Evolutionary conservation across 371 early-diverging fungal genomes (phyloP).

Genomic region (Circinella umbellata): DNA sequence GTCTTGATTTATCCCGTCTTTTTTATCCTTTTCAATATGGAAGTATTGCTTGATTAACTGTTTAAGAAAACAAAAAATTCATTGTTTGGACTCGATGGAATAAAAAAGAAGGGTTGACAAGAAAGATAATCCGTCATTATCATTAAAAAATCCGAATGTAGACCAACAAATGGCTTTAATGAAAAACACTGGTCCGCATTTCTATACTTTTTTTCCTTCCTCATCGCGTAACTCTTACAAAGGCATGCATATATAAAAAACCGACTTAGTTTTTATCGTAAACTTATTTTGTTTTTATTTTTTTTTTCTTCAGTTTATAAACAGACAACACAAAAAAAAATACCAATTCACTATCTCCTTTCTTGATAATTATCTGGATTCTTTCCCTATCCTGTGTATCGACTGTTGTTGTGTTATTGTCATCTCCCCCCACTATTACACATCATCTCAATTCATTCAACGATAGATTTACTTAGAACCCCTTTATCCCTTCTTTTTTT

Average conservation of each 20-base stretch:
- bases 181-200: background rate
- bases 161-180: conserved; percentile 1
- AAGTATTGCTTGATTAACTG: too few relatives aligned
- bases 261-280: background rate
- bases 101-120: background rate
- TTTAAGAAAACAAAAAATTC: too few relatives aligned
- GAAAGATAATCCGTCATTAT: background rate
- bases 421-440: background rate
- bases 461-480: too few relatives aligned
- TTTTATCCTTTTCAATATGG: too few relatives aligned
- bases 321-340: too few relatives aligned
- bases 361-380: background rate
- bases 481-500: background rate
- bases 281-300: background rate
- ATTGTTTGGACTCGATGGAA: background rate
- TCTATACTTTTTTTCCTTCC: background rate
- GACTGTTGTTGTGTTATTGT: background rate
- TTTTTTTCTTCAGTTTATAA: background rate
- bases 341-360: background rate
- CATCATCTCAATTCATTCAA: background rate
- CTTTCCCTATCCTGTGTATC: background rate
- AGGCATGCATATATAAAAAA: conserved; percentile 9
- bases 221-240: background rate
- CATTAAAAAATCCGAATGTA: conserved; percentile 4
- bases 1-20: too few relatives aligned